Evolutionary conservation across 1,284 basidiomycete species (phyloP), one percentile per base, ranked within the genome.

Genomic region (Rhodotorula sp.): DNA sequence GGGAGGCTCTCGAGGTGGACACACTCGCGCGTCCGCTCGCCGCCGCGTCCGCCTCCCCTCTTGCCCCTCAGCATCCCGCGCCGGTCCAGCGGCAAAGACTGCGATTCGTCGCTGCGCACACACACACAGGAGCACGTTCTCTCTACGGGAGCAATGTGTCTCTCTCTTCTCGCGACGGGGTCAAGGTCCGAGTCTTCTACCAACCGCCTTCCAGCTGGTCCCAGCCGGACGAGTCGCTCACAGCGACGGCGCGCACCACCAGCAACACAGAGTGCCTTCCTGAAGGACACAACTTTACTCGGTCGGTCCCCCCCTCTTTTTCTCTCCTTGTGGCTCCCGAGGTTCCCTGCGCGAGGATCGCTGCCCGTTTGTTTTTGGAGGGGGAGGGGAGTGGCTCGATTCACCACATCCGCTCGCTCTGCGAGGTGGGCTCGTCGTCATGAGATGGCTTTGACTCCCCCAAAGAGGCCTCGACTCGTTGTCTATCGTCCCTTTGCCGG

Each of bases 221-320:
- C 66, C 56, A 31, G 70, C 51, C 58, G 63, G 70, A 56, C 51
- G 34, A 58, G 29, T 64, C 59, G 66, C 52, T 29, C 56, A 71
- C 67, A 29, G 34, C 66, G 63, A 65, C 43, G 49, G 70, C 70
- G 70, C 62, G 66, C 70, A 65, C 70, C 70, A 71, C 70, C 70
- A 71, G 66, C 62, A 67, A 70, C 54, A 26, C 6, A 43, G 26
- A 21, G 39, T 48, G 34, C 47, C 29, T 62, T 15, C 10, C 3
- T n/a, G 20, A 48, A 23, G 43, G 43, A 31, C 47, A 61, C 64
- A 31, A 39, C 60, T 62, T 61, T 51, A 48, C 60, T 23, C 29
- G 29, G 23, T 54, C 54, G 26, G n/a, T 56, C 54, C 26, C 12
- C 34, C 34, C 34, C 34, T 34, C 34, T 12, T 15, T 56, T 2